Evolutionary conservation across 2,329 filamentous ascomycete genomes (phyloP), one percentile per base, ranked within the genome.

Genomic region (Exophiala sp.): DNA sequence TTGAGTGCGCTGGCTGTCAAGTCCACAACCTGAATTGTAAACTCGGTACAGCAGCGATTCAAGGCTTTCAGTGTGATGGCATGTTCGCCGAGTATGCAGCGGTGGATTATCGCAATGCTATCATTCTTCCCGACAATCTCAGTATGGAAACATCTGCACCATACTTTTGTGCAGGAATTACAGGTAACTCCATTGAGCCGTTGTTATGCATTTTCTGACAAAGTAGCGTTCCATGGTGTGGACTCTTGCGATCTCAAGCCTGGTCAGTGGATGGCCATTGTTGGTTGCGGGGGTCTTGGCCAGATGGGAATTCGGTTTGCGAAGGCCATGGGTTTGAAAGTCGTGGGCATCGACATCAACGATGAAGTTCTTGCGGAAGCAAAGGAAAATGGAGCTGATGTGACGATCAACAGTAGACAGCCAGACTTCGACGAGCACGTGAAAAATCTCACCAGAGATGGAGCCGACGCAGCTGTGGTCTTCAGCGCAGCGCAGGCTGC

Each of bases 341-440:
- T 54, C 16, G 35, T 54, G 7, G 52, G 46, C 7, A 42, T 54
- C 21, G 52, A 54, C 29, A 50, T 54, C 47, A 73, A 72, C 46
- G 71, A 77, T 50, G 65, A 65, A 3, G 72, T 72, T 47, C 69
- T 76, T 1, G 65, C 68, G n/a, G 68, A 71, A 54, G 66, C 69
- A 11, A 71, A 65, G 47, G 68, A 69, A 36, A 66, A 71, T 12
- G 71, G 74, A 32, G 73, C 73, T 14, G 73, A 75, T 20, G 20
- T 45, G 12, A 24, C 34, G 9, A n/a, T 50, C 16, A 54, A 50
- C 47, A 45, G 40, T 39, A 44, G 21, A 18, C 20, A 43, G 11
- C 6, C 43, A 2, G 45, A 53, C 24, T 53, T 35, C 29, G 45
- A 34, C 5, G 35, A 48, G 14, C 32, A 48, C 24, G 11, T 53